Base-by-base conservation (phyloP, 208 protist species). In the Crithidia fasciculata region DNA sequence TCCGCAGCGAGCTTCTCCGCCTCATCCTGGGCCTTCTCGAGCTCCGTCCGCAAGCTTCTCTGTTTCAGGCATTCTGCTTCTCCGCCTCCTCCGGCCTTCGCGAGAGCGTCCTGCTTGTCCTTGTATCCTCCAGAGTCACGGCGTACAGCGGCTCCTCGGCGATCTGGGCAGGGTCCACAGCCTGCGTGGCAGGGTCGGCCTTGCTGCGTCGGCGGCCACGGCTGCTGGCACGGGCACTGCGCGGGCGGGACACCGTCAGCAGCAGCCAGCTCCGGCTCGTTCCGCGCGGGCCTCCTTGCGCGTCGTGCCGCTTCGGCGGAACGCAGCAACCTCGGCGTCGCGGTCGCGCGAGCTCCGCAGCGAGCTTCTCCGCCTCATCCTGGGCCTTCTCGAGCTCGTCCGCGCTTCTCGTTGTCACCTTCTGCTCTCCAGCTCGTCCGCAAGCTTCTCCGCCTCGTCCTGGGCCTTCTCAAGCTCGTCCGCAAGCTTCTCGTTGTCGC, bases 31-130 rank as follows among this genome's bases (percentile, higher is more conserved):
- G 47, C 59, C 18, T 15, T 43, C 49, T 54, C 69, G 7, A 74
- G 69, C 49, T 28, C 18, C 0, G 4, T 36, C n/a, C n/a, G n/a
- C n/a, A n/a, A n/a, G n/a, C n/a, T n/a, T n/a, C 49, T 69, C 63
- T 18, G 56, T 56, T n/a, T 69, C 49, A 9, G 5, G 5, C 54
- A 13, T 58, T 28, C 54, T 28, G 13, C 54, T 39, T 18, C 5
- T 28, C 18, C 54, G 56, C 68, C 18, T 72, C 68, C 15, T 55
- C 60, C 28, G 36, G 53, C 60, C 28, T 43, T 19, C 15, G 63
- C 49, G n/a, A 43, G n/a, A 3, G 60, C 60, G 28, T 45, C 61
- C 37, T 68, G 37, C 59, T 75, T 67, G 12, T 41, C 70, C 60
- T 59, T 68, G 60, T 69, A 19, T 53, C 40, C 40, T 61, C 58